Evolutionary conservation across 1,284 basidiomycete species (phyloP), one percentile per base, ranked within the genome.

Genomic region (Ustilago xerochloae): DNA sequence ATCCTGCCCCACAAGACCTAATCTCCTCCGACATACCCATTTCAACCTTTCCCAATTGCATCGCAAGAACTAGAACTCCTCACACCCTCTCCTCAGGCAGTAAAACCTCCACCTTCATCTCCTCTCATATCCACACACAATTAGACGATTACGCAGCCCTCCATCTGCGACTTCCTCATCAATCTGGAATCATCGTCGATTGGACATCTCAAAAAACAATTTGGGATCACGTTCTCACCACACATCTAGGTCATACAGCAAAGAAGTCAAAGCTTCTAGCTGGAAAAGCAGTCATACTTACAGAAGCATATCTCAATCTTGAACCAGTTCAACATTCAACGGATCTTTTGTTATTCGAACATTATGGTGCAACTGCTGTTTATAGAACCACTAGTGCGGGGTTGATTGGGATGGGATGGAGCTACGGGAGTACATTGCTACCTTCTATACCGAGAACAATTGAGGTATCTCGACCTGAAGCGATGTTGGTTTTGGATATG

Each of bases 301-400:
- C 95, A 3, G 95, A 97, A 85, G 93, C 94, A 3, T 93, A 93
- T 82, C 92, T 95, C 88, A 93, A 96, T 84, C 87, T 96, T 10
- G 92, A 93, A 18, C 93, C 93, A 82, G 89, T 96, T 18, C 92
- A 94, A 85, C 91, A 93, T 41, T 89, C 92, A 38, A 94, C 94
- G 74, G 95, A 97, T 84, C 91, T 97, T 85, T 91, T 98, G 82
- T 87, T 96, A 0, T 97, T 97, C 79, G 95, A 98, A 81, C 94
- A 97, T 85, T 98, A 95, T 86, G 94, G 95, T 79, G 97, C 96
- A 81, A 87, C 88, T 45, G 90, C 92, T 47, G 93, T 93, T 83
- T 88, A 90, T 84, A 89, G 94, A 33, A 64, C 63, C 64, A 52
- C 55, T 4, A 67, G 67, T 59, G 63, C 65, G n/a, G 39, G 26